Evolutionary conservation across 768 basidiomycete species (phyloP), one percentile per base, ranked within the genome.

Genomic region (Russula vinacea): DNA sequence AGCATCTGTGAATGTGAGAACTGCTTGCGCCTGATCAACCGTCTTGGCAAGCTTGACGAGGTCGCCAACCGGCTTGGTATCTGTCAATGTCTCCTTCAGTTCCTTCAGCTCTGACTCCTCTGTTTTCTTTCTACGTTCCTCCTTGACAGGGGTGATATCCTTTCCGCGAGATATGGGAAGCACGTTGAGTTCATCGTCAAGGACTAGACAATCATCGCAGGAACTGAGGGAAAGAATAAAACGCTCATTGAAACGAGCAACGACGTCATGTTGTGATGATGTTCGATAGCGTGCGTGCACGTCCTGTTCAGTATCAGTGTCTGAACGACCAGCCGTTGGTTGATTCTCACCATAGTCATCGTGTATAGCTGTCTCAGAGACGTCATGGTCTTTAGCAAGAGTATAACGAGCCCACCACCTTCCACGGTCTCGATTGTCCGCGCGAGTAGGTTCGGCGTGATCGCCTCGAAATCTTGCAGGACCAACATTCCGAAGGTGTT

Each of bases 391-490:
- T 96, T 95, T 19, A 99, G 79, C 55, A 99, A 78, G 29, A 98
- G 76, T 2, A 98, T 89, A 2, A 99, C 85, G 33, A 93, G 72
- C 0, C 92, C 92, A 29, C 97, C 97, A 16, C 97, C 97, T 72
- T 98, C 94, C 1, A 99, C 96, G 0, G 97, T 99, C 78, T 99
- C 97, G 57, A 98, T 93, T 16, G 97, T 98, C 64, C 96, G 81
- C 5, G 97, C 97, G 49, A 98, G 87, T 55, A 98, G 77, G 77
- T 99, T 99, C 17, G 97, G 97, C 2, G 97, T 99, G 66, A 99
- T 85, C 5, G 97, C 96, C 73, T 99, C 97, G 68, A 98, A 99
- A 71, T 98, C 97, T 76, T 98, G 97, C 55, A 99, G 78, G 1
- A 98, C 84, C 64, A 92, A 87, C 94, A 98, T 98, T 49, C 96